A percentile compares a stretch with the other conserved stretches of the same genome.
Evolutionary conservation across 257 asterid species (phyloP).

Genomic region (Primulina eburnea): DNA sequence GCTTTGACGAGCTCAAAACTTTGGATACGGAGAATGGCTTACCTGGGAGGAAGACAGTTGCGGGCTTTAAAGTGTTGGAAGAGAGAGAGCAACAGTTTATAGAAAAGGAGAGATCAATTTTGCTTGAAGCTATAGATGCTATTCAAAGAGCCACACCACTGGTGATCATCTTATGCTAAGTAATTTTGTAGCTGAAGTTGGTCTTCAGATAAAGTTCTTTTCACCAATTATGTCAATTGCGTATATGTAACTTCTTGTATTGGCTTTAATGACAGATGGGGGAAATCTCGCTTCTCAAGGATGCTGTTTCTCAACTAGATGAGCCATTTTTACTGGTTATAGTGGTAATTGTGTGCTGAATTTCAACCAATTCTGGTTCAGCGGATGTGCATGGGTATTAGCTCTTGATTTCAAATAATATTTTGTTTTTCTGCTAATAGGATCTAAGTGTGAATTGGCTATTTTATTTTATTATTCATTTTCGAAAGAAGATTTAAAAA

Average conservation of each 20-base stretch:
- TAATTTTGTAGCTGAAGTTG: slow-evolving; percentile 50
- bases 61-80: slow-evolving; percentile 56
- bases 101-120: slow-evolving; percentile 56
- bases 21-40: slow-evolving; percentile 52
- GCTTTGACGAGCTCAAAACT: slow-evolving; percentile 24
- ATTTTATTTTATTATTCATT: no score
- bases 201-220: slow-evolving; percentile 21
- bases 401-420: slow-evolving; percentile 79
- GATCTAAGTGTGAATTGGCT: slow-evolving; percentile 25
- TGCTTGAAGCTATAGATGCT: slow-evolving; percentile 62
- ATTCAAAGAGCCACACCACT: slow-evolving; percentile 80
- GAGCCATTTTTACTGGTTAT: slow-evolving; percentile 97
- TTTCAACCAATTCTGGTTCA: slow-evolving; percentile 99
- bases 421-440: slow-evolving; percentile 43
- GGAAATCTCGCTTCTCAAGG: slow-evolving; percentile 93
- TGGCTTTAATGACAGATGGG: slow-evolving; percentile 76
- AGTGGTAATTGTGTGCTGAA: slow-evolving; percentile 99
- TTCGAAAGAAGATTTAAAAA: no score
- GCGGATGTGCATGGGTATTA: slow-evolving; percentile 91
- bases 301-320: slow-evolving; percentile 96
- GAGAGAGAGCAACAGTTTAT: slow-evolving; percentile 63
- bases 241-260: slow-evolving; percentile 32
- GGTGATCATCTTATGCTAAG: slow-evolving; percentile 77
- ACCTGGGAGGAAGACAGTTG: slow-evolving; percentile 47
- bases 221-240: slow-evolving; percentile 25